Base-by-base conservation (phyloP, 441 rosid species). In the Isatis lusitanica region DNA sequence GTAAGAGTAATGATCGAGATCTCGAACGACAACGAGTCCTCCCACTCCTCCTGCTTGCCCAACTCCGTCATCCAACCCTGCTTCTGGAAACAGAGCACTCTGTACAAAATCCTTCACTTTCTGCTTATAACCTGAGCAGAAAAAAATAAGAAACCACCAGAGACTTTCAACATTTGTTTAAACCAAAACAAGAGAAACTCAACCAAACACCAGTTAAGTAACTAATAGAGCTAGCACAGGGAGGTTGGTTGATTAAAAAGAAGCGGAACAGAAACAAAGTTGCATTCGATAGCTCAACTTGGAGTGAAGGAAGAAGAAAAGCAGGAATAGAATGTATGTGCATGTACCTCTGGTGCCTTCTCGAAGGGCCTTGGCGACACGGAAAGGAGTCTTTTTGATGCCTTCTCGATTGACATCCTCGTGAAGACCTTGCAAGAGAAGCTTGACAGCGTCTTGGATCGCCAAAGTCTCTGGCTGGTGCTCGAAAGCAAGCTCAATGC, bases 1-100 rank as follows among this genome's bases (percentile, higher is more conserved):
- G 68, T 86, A 93, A 4, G 99, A 93, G 86, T 88, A 93, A 33
- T 87, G 88, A 60, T 95, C 93, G 7, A 93, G 86, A 80, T 90
- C 99, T 75, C 95, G 83, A 44, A 95, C 98, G 51, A 88, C 77
- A 74, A 95, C 99, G 35, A 89, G 90, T 69, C 98, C 99, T 26
- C 97, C 98, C 5, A 79, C 92, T 78, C 99, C 99, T 46, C 98
- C 97, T 2, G 91, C 98, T 73, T 81, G 89, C 46, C 98, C 99
- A 48, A 83, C 75, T 59, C 83, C 85, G 78, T 84, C 75, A 78
- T 85, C 89, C 52, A 93, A 69, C 64, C 98, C 97, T 79, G 84
- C 89, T 85, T 93, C 98, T 47, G 96, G 97, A 81, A 96, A 96
- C 79, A 96, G 81, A 71, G 99, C 99, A 69, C 86, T 89, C 74